Percentiles rank a stretch among this genome's conserved stretches.
Evolutionary conservation across 73 alveolate species (phyloP).

Genomic region (Tetrahymena malaccensis): DNA sequence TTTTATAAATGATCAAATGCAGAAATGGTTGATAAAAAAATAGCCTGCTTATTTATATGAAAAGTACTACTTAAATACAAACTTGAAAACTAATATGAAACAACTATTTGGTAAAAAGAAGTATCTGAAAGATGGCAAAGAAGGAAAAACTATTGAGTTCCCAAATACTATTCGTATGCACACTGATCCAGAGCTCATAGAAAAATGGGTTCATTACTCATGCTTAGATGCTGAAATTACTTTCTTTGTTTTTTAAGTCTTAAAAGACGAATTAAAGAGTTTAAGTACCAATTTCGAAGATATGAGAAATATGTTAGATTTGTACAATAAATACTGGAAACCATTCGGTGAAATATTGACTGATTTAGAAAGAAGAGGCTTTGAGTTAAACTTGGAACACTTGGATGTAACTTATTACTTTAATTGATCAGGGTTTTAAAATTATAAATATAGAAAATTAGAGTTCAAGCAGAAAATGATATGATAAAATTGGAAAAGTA

Average conservation of each 20-base stretch:
- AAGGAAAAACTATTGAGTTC: slow-evolving; percentile 54
- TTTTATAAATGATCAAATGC: not conserved
- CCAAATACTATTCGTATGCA: slow-evolving; percentile 80
- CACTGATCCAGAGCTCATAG: slow-evolving; percentile 44
- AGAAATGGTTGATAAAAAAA: slow-evolving; percentile 8
- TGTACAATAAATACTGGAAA: slow-evolving; percentile 72
- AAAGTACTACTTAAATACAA: slow-evolving; percentile 4
- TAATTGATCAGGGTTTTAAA: not conserved
- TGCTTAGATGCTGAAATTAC: slow-evolving; percentile 82
- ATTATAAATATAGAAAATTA: slow-evolving; percentile 1
- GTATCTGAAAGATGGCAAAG: slow-evolving; percentile 52
- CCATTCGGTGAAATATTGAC: slow-evolving; percentile 83
- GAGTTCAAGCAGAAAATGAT: slow-evolving; percentile 65
- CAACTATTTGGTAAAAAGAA: slow-evolving; percentile 55
- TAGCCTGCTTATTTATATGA: slow-evolving; percentile 4
- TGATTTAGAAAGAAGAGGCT: slow-evolving; percentile 83
- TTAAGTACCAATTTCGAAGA: not conserved
- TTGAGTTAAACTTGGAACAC: slow-evolving; percentile 58
- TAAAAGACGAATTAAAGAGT: not conserved
- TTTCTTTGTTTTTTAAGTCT: slow-evolving; percentile 8
- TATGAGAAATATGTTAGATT: slow-evolving; percentile 46
- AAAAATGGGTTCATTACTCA: slow-evolving; percentile 74
- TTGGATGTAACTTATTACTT: not conserved
- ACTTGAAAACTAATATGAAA: slow-evolving; percentile 55
- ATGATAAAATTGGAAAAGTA: slow-evolving; percentile 38